Percentiles rank a stretch among this genome's conserved stretches.
These are phyloP conservation scores for Aspergillus sojae DNA, from an alignment of 2,329 filamentous ascomycete species.

Conservation along the genomic window DNA sequence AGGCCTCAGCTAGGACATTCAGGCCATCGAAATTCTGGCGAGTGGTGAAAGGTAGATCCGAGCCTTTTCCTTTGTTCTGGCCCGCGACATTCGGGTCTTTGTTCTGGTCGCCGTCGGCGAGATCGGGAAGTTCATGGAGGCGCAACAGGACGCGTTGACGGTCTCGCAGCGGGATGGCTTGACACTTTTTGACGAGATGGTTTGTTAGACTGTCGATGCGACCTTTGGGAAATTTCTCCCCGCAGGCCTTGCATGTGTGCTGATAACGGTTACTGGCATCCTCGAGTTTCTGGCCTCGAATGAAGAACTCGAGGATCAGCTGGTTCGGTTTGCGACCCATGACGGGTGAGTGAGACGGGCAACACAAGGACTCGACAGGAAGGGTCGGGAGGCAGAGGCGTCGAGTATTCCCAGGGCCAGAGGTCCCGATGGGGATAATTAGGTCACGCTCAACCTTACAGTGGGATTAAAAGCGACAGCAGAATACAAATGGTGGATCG, in stretches of 20 bases:
- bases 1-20: constrained; percentile 85
- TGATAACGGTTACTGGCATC: constrained; percentile 91
- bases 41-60: constrained; percentile 48
- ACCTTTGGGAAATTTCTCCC: constrained; percentile 87
- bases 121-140: constrained; percentile 68
- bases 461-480: background rate
- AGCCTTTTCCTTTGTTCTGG: constrained; percentile 38
- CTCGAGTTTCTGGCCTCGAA: constrained; percentile 80
- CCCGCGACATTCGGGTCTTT: constrained; percentile 42
- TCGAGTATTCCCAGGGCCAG: constrained; percentile 1
- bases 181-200: constrained; percentile 85
- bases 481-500: background rate
- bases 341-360: constrained; percentile 15
- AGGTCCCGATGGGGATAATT: background rate
- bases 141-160: constrained; percentile 74
- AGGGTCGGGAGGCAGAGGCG: constrained; percentile 4
- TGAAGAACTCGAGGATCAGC: constrained; percentile 85
- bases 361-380: constrained; percentile 15
- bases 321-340: constrained; percentile 82
- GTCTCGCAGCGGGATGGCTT: constrained; percentile 73
- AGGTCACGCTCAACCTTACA: background rate
- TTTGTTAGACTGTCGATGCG: constrained; percentile 79
- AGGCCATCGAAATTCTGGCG: constrained; percentile 75
- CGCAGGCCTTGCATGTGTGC: constrained; percentile 86
- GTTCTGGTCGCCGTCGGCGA: constrained; percentile 44